Evolutionary conservation across 305 asterid species (phyloP).

Genomic region (Plantago rigida): DNA sequence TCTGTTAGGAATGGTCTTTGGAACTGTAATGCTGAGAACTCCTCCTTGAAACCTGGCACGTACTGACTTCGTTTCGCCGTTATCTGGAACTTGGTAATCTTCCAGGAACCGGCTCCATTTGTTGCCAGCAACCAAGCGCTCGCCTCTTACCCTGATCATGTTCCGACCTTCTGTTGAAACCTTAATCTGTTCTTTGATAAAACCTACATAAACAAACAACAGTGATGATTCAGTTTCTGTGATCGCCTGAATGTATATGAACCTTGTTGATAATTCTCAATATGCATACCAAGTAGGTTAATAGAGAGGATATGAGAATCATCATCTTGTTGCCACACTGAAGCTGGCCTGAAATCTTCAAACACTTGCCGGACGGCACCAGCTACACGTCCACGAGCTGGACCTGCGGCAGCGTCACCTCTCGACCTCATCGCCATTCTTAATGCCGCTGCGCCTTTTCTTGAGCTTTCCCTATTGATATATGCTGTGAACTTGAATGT

Average conservation of each 20-base stretch:
- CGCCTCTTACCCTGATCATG: slow-evolving; percentile 53
- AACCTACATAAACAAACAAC: slow-evolving; percentile 37
- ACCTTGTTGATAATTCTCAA: not conserved
- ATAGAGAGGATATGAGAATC: slow-evolving; percentile 46
- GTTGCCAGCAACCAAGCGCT: slow-evolving; percentile 53
- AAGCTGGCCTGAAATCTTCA: slow-evolving; percentile 53
- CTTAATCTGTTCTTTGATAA: slow-evolving; percentile 49
- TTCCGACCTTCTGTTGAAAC: slow-evolving; percentile 58
- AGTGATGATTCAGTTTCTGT: not conserved
- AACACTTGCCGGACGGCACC: slow-evolving; percentile 40
- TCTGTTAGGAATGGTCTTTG: slow-evolving; percentile 28
- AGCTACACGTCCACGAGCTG: slow-evolving; percentile 23
- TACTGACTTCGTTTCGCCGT: slow-evolving; percentile 40
- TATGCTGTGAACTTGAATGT: not conserved
- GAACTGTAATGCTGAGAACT: slow-evolving; percentile 45
- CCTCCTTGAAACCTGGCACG: slow-evolving; percentile 62
- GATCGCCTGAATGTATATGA: not conserved
- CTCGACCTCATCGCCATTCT: slow-evolving; percentile 46
- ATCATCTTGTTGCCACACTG: slow-evolving; percentile 51
- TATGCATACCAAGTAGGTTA: slow-evolving; percentile 56
- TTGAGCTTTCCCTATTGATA: not conserved
- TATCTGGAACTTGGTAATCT: slow-evolving; percentile 54
- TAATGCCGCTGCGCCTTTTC: not conserved
- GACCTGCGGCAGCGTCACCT: slow-evolving; percentile 29
- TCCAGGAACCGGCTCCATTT: slow-evolving; percentile 67